A percentile compares a stretch with the other conserved stretches of the same genome.
These are phyloP conservation scores for Wickerhamiella azymoides DNA, from an alignment of 805 yeast genomes.

Conservation along the genomic window DNA sequence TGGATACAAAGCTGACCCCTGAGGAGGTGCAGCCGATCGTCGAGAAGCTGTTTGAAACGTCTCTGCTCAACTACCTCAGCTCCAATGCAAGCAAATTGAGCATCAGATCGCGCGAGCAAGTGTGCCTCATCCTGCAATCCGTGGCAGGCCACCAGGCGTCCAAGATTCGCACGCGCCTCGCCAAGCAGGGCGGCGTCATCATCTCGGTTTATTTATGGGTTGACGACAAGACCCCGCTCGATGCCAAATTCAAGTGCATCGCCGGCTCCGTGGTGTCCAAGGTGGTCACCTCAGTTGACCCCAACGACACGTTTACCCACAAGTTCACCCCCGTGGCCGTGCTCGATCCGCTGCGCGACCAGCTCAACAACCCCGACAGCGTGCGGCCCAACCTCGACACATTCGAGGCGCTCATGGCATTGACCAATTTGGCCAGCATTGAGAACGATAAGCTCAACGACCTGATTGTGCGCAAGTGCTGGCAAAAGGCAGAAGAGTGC, in stretches of 20 bases:
- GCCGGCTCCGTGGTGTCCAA: slow-evolving; percentile 25
- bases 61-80: slow-evolving; percentile 18
- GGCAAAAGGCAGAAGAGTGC: slow-evolving; percentile 34
- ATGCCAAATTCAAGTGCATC: slow-evolving; percentile 12
- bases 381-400: slow-evolving; percentile 26
- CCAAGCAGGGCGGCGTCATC: slow-evolving; percentile 27
- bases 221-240: slow-evolving; percentile 14
- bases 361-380: slow-evolving; percentile 18
- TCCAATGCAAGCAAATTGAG: slow-evolving; percentile 16
- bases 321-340: slow-evolving; percentile 23
- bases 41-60: slow-evolving; percentile 19
- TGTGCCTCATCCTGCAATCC: slow-evolving; percentile 21
- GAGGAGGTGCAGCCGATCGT: slow-evolving; percentile 18
- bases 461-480: slow-evolving; percentile 29
- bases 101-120: slow-evolving; percentile 17
- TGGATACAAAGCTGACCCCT: slow-evolving; percentile 11
- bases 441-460: slow-evolving; percentile 30
- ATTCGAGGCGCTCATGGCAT: slow-evolving; percentile 45
- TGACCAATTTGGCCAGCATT: slow-evolving; percentile 50
- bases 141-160: slow-evolving; percentile 21
- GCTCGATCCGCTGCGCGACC: slow-evolving; percentile 22
- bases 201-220: slow-evolving; percentile 21
- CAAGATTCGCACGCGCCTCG: slow-evolving; percentile 19
- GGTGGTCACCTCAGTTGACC: slow-evolving; percentile 25
- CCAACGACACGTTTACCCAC: slow-evolving; percentile 24